Percentiles rank a stretch among this genome's conserved stretches.
These are phyloP conservation scores for Bacidia rubella DNA, from an alignment of 495 filamentous ascomycete genomes.

Conservation along the genomic window DNA sequence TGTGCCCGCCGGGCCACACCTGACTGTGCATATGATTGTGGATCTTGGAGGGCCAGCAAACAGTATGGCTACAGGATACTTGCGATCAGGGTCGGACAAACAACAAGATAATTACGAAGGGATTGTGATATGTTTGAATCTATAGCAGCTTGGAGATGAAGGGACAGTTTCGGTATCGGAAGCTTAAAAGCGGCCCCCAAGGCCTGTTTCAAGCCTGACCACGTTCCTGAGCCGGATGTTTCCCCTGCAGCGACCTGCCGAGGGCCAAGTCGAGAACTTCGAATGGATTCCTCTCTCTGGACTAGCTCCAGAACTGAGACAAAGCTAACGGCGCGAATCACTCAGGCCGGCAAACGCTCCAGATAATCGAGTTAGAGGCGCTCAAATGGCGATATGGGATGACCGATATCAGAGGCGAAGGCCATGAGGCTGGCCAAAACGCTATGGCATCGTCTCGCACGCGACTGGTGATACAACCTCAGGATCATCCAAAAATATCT, in stretches of 20 bases:
- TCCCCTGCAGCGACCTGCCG: neutral
- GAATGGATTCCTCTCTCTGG: conserved; percentile 1
- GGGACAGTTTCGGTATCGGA: neutral
- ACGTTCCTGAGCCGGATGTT: conserved; percentile 1
- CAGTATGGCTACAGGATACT: neutral
- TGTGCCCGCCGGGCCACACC: neutral
- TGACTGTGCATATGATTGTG: neutral
- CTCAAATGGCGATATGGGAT: neutral
- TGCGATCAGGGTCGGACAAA: neutral
- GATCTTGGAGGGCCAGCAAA: neutral
- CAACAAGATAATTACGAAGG: neutral
- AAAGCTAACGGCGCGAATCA: conserved; percentile 1
- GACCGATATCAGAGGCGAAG: neutral
- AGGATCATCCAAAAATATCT: neutral
- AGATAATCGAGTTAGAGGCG: neutral
- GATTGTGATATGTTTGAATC: neutral
- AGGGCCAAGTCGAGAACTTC: conserved; percentile 2
- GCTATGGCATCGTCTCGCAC: neutral
- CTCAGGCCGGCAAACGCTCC: neutral
- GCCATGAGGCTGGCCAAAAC: neutral
- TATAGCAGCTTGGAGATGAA: neutral
- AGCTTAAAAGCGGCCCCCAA: neutral
- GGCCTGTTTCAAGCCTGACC: neutral
- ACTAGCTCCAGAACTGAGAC: conserved; percentile 5
- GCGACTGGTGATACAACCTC: neutral